Conservation (phyloP, 2,329 filamentous ascomycete species). For the Talaromyces rugulosus region DNA sequence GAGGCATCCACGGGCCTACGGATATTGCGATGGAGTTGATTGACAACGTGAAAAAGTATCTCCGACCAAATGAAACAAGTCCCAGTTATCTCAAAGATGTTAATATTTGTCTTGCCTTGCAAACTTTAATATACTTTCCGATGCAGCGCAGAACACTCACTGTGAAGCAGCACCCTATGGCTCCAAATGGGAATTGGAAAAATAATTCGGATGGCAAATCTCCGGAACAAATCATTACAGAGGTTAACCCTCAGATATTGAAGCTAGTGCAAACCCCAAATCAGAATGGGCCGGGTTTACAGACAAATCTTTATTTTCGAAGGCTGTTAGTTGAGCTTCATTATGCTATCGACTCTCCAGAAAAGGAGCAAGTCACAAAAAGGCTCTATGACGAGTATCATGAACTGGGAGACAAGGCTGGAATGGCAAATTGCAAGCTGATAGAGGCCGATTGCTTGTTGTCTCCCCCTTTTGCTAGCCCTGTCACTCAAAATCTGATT, state of each 20-base stretch:
- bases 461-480: constrained; percentile 19
- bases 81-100: background rate
- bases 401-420: constrained; percentile 12
- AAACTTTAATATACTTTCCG: background rate
- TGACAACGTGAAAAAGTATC: constrained; percentile 13
- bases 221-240: background rate
- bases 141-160: constrained; percentile 5
- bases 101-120: background rate
- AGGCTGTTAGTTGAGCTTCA: constrained; percentile 18
- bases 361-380: constrained; percentile 4
- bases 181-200: constrained; percentile 8
- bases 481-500: constrained; percentile 19
- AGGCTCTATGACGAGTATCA: constrained; percentile 14
- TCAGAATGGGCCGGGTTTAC: background rate
- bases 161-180: background rate
- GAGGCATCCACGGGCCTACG: constrained; percentile 12
- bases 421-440: constrained; percentile 20
- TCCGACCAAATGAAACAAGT: constrained; percentile 6
- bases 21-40: constrained; percentile 14
- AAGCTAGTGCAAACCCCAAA: constrained; percentile 1
- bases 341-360: constrained; percentile 14
- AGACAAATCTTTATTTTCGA: constrained; percentile 10
- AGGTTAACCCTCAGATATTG: background rate
- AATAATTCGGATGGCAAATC: background rate
- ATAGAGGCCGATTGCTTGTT: constrained; percentile 18